A percentile compares a stretch with the other conserved stretches of the same genome.
phyloP scores from a whole-genome alignment of 2,329 filamentous ascomycete genomes.

The Pezicula carpinea region DNA sequence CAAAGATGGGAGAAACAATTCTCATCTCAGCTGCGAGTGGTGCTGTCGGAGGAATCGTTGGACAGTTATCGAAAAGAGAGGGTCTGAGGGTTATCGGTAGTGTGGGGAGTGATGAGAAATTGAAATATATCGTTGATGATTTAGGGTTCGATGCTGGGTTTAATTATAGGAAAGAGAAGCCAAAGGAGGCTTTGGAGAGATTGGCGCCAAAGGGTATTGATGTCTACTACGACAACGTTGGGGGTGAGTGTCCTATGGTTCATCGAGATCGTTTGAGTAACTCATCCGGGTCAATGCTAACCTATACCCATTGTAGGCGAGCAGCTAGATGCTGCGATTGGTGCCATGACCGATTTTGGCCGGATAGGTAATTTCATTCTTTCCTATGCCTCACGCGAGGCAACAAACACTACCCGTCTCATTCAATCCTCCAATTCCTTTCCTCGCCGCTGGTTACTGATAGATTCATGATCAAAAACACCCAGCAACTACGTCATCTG shows the following conservation, averaged over 20 bases:
- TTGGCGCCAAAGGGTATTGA: conserved; percentile 67
- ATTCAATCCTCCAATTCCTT: too few relatives aligned
- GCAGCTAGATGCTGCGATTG: conserved; percentile 63
- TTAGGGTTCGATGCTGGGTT: conserved; percentile 69
- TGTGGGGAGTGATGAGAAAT: conserved; percentile 69
- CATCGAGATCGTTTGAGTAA: too few relatives aligned
- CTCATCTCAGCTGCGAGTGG: conserved; percentile 69
- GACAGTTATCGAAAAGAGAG: conserved; percentile 68
- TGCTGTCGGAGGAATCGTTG: conserved; percentile 66
- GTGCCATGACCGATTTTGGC: conserved; percentile 55
- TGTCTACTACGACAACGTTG: conserved; percentile 78
- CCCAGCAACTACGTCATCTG: background rate
- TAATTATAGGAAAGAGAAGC: conserved; percentile 74
- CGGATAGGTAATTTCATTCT: conserved; percentile 41
- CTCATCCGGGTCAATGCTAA: too few relatives aligned
- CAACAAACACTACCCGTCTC: too few relatives aligned
- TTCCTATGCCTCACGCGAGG: background rate
- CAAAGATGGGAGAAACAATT: conserved; percentile 67
- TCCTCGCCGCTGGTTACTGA: too few relatives aligned
- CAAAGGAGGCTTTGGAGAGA: conserved; percentile 43
- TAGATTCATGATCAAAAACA: too few relatives aligned
- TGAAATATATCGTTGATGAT: conserved; percentile 67
- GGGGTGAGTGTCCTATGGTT: conserved; percentile 46
- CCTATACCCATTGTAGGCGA: too few relatives aligned
- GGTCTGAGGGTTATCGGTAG: conserved; percentile 68